phyloP scores from a whole-genome alignment of 2,329 filamentous ascomycete genomes.

The Bisporella sp. region DNA sequence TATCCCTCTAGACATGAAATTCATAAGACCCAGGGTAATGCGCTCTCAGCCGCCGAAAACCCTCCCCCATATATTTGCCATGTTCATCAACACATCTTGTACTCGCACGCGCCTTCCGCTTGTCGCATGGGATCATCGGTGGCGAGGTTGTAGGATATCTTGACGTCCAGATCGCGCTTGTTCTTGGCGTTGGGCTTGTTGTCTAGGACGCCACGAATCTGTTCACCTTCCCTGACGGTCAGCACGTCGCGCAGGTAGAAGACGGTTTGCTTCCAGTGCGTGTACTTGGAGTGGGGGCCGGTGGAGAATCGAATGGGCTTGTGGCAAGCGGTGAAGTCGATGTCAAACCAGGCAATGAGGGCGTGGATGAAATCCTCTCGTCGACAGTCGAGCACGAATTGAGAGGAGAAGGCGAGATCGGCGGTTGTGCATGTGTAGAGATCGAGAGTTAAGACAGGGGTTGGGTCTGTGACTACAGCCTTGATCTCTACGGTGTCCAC shows the following conservation, averaged over 20 bases:
- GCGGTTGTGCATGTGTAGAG: slow-evolving; percentile 81
- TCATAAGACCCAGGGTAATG: slow-evolving; percentile 18
- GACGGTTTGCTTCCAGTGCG: slow-evolving; percentile 99
- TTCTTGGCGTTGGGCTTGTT: slow-evolving; percentile 93
- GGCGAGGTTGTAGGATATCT: slow-evolving; percentile 73
- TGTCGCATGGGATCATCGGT: slow-evolving; percentile 66
- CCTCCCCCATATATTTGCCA: slow-evolving; percentile 5
- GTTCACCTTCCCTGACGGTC: slow-evolving; percentile 83
- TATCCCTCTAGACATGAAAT: neutral
- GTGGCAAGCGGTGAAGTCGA: slow-evolving; percentile 97
- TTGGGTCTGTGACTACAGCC: slow-evolving; percentile 90
- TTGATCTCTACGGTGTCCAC: slow-evolving; percentile 98
- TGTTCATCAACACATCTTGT: slow-evolving; percentile 63
- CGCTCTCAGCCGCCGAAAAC: slow-evolving; percentile 28
- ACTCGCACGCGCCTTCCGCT: slow-evolving; percentile 64
- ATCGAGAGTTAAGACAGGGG: slow-evolving; percentile 78
- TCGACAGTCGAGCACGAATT: slow-evolving; percentile 69
- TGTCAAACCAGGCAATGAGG: slow-evolving; percentile 97
- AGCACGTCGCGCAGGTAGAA: slow-evolving; percentile 94
- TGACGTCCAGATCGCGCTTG: slow-evolving; percentile 88
- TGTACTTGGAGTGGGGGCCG: slow-evolving; percentile 97
- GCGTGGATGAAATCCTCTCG: slow-evolving; percentile 95
- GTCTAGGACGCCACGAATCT: slow-evolving; percentile 63
- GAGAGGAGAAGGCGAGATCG: slow-evolving; percentile 77
- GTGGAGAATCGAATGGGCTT: slow-evolving; percentile 97